A percentile compares a stretch with the other conserved stretches of the same genome.
Evolutionary conservation across 257 asterid genomes (phyloP).

Genomic region (Solanum sparsipilum): DNA sequence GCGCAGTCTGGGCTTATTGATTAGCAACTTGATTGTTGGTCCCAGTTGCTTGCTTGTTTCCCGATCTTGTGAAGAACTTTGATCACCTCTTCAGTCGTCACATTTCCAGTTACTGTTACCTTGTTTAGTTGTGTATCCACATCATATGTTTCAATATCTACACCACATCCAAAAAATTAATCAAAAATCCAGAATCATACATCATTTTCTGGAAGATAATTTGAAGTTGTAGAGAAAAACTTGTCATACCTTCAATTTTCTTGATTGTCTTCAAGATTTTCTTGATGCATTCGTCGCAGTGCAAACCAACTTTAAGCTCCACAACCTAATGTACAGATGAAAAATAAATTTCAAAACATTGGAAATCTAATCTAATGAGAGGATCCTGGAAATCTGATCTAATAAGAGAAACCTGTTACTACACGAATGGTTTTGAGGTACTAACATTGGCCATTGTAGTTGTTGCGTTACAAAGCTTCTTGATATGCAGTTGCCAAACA

Average conservation of each 20-base stretch:
- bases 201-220: not conserved
- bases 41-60: slow-evolving; percentile 65
- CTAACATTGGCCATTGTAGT: slow-evolving; percentile 57
- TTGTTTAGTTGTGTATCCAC: slow-evolving; percentile 51
- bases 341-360: not conserved
- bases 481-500: not conserved
- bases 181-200: not conserved
- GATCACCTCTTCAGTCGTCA: slow-evolving; percentile 53
- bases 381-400: not conserved
- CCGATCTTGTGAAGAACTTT: slow-evolving; percentile 66
- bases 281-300: slow-evolving; percentile 83
- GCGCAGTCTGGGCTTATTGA: not conserved
- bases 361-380: not conserved
- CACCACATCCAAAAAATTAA: not conserved
- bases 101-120: slow-evolving; percentile 77
- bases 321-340: slow-evolving; percentile 38
- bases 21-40: slow-evolving; percentile 6
- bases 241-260: slow-evolving; percentile 64
- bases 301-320: slow-evolving; percentile 79
- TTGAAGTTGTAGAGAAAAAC: not conserved
- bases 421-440: not conserved
- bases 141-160: slow-evolving; percentile 81
- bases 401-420: not conserved
- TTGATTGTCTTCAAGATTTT: slow-evolving; percentile 86
- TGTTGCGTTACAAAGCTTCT: not conserved